A percentile compares a stretch with the other conserved stretches of the same genome.
These are phyloP conservation scores for Blastobotrys terrestris DNA, from an alignment of 805 yeast species.

Conservation along the genomic window DNA sequence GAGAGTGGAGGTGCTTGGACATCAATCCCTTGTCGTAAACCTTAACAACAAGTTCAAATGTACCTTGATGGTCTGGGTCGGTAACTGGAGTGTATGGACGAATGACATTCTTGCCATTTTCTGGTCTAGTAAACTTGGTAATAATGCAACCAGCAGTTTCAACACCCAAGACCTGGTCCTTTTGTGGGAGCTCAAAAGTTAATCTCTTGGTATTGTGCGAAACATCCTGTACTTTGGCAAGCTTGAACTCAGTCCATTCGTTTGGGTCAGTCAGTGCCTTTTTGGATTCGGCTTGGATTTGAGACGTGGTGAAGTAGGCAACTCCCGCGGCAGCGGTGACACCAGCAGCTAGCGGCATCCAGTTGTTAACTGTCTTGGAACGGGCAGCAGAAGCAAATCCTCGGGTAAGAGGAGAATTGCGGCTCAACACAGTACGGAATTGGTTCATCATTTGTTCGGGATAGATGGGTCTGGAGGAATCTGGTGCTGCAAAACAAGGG, in stretches of 20 bases:
- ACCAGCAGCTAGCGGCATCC: constrained; percentile 37
- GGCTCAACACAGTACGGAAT: neutral
- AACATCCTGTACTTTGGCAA: constrained; percentile 18
- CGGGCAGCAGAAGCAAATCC: constrained; percentile 9
- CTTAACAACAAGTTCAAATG: constrained; percentile 76
- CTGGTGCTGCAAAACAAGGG: neutral
- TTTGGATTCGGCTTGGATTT: constrained; percentile 22
- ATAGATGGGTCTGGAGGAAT: neutral
- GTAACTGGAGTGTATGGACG: constrained; percentile 82
- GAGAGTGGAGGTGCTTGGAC: constrained; percentile 61
- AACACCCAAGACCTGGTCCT: constrained; percentile 69
- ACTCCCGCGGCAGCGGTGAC: constrained; percentile 42
- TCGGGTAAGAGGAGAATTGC: constrained; percentile 2
- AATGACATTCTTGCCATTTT: constrained; percentile 79
- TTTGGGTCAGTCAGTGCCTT: constrained; percentile 23
- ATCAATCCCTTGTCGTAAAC: constrained; percentile 80
- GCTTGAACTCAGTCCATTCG: constrained; percentile 27
- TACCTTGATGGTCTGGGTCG: constrained; percentile 62
- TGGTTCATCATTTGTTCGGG: neutral
- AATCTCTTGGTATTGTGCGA: constrained; percentile 49
- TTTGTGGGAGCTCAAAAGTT: constrained; percentile 60
- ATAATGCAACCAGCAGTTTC: constrained; percentile 71
- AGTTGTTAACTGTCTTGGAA: neutral
- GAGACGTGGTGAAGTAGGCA: constrained; percentile 31
- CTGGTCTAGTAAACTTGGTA: constrained; percentile 67